Evolutionary conservation across 352 stramenopile species (phyloP), one percentile per base, ranked within the genome.

Genomic region (Elongisporangium undulatum): DNA sequence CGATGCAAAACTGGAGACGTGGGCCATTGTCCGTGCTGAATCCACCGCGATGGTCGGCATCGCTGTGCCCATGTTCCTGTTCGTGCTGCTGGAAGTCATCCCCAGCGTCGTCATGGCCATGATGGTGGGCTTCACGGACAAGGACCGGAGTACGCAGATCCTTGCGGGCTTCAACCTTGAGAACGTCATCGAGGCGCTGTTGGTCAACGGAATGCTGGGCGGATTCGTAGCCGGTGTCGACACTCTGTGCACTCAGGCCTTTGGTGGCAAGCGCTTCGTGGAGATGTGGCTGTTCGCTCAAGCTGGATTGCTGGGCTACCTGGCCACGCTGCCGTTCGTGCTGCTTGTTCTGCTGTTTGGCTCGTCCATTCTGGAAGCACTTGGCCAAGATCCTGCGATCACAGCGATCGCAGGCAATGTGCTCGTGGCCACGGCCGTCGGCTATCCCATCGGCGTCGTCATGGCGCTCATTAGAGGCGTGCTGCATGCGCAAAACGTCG

Each of bases 281-380:
- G 77, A 89, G 55, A 67, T 91, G 55, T 88, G 81, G 71, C 65
- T 85, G 55, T 82, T 85, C 55, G 77, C 65, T 10, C 79, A 91
- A 60, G 79, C 79, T 6, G 77, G 71, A 10, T 53, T 70, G n/a
- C 64, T 90, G 23, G 68, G 82, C 49, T 87, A 77, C 65, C 23
- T 69, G n/a, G 49, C 64, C 53, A 77, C 63, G 19, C 38, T 72
- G 56, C 67, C 74, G 9, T 72, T 82, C 19, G 68, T 87, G 29
- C n/a, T 67, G 8, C 12, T 68, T 8, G 59, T 82, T 22, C 59
- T 85, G 16, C 60, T 75, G 20, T 85, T 71, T 55, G 75, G 77
- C 55, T 68, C 68, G 9, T 55, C 68, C 2, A 74, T 87, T 55
- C 68, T 90, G 0, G 62, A 75, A 5, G 56, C 71, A 3, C 63